phyloP scores from a whole-genome alignment of 2,329 filamentous ascomycete species.

The Biscogniauxia mediterranea region DNA sequence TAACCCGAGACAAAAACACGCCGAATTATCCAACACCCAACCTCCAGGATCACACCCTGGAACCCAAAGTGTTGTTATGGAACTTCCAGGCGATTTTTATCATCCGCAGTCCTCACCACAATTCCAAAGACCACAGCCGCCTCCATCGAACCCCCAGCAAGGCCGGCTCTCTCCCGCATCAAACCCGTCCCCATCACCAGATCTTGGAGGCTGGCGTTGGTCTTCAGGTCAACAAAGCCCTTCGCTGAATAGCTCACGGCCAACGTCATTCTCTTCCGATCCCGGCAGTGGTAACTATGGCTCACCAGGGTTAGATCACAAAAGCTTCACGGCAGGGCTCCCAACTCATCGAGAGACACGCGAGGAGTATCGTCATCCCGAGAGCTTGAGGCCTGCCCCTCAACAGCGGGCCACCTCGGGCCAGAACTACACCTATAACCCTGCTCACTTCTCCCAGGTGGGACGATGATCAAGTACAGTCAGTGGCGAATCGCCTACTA shows the following conservation, averaged over 20 bases:
- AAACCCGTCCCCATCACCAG: constrained; percentile 27
- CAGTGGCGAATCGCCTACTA: neutral
- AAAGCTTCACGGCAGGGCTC: constrained; percentile 43
- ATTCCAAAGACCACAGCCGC: constrained; percentile 30
- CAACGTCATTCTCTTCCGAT: constrained; percentile 37
- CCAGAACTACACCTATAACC: constrained; percentile 1
- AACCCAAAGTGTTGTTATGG: constrained; percentile 30
- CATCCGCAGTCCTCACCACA: constrained; percentile 35
- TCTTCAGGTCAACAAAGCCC: constrained; percentile 37
- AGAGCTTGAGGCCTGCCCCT: neutral
- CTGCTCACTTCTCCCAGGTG: constrained; percentile 1
- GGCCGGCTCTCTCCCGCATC: constrained; percentile 32
- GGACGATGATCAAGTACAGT: neutral
- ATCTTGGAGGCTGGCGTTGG: constrained; percentile 41
- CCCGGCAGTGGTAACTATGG: constrained; percentile 28
- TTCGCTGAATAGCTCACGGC: constrained; percentile 32
- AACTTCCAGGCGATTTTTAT: constrained; percentile 50
- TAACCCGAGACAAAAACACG: constrained; percentile 25
- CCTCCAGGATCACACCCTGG: constrained; percentile 5
- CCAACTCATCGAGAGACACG: constrained; percentile 46
- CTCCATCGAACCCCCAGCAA: constrained; percentile 26
- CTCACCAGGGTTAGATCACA: constrained; percentile 42
- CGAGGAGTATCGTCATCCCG: constrained; percentile 40
- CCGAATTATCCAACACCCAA: constrained; percentile 41
- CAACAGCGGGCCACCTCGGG: neutral